phyloP scores from a whole-genome alignment of 768 basidiomycete species.

The Cystofilobasidium macerans region DNA sequence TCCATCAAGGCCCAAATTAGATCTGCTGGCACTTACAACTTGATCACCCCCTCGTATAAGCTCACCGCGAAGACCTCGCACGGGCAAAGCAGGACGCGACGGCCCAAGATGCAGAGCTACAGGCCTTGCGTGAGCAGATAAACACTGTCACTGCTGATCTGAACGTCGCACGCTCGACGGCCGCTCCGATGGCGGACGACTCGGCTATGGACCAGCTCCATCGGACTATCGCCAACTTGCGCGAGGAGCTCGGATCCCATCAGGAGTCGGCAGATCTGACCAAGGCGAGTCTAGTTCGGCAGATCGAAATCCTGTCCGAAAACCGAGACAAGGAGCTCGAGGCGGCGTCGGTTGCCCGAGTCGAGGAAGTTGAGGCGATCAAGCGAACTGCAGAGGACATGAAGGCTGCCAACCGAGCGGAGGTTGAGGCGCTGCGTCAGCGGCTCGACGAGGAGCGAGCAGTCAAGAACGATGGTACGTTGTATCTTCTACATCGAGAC shows the following conservation, averaged over 20 bases:
- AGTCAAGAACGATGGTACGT: constrained; percentile 18
- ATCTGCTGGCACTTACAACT: neutral
- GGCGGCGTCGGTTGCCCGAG: constrained; percentile 6
- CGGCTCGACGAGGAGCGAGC: constrained; percentile 18
- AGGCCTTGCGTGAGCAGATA: constrained; percentile 9
- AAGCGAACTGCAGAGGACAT: neutral
- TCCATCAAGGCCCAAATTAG: neutral
- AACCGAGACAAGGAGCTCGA: constrained; percentile 11
- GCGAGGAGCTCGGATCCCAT: neutral
- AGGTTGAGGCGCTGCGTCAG: neutral
- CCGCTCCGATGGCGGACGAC: neutral
- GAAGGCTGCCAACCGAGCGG: neutral
- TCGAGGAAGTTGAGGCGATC: constrained; percentile 10
- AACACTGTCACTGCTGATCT: constrained; percentile 4
- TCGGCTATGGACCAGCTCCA: neutral
- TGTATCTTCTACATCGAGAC: no score
- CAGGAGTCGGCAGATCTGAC: constrained; percentile 12
- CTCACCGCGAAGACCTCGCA: constrained; percentile 13
- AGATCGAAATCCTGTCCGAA: constrained; percentile 6
- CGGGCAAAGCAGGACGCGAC: neutral
- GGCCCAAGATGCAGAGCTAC: constrained; percentile 4
- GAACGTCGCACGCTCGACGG: neutral
- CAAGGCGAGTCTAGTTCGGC: constrained; percentile 10
- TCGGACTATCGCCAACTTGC: constrained; percentile 1
- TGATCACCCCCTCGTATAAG: neutral